Conservation (phyloP, 768 basidiomycete genomes). For the Cystobasidium onofrii region DNA sequence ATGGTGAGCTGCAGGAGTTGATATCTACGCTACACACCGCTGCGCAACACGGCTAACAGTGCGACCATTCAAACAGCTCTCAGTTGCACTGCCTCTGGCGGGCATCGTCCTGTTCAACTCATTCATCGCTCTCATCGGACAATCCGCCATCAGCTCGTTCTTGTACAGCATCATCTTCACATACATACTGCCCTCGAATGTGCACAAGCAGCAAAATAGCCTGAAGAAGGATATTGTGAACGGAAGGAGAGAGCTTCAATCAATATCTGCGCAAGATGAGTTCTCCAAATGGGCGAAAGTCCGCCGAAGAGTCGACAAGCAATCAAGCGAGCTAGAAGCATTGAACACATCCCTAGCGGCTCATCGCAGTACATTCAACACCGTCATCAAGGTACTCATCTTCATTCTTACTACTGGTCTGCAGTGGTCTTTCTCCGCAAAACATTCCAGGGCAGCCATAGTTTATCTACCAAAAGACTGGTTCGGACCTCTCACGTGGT, state of each 20-base stretch:
- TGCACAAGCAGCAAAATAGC: constrained; percentile 53
- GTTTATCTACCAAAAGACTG: constrained; percentile 87
- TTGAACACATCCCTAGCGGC: constrained; percentile 52
- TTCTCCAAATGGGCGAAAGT: constrained; percentile 98
- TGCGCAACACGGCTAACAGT: background rate
- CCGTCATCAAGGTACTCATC: constrained; percentile 63
- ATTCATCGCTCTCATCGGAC: constrained; percentile 16
- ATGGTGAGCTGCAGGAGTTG: background rate
- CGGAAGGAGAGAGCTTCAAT: constrained; percentile 73
- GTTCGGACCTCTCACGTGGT: constrained; percentile 83
- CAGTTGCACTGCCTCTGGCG: background rate
- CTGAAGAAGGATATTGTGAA: constrained; percentile 72
- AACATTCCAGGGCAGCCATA: constrained; percentile 79
- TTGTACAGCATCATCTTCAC: constrained; percentile 20
- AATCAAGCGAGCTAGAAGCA: constrained; percentile 78
- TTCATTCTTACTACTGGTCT: constrained; percentile 82
- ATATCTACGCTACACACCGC: background rate
- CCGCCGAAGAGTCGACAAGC: constrained; percentile 81
- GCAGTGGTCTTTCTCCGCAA: constrained; percentile 79
- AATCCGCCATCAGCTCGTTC: constrained; percentile 8
- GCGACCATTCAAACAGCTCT: constrained; percentile 5
- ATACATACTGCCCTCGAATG: constrained; percentile 25
- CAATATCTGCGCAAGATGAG: constrained; percentile 90
- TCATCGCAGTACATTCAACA: constrained; percentile 56
- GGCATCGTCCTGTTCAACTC: constrained; percentile 30